A percentile compares a stretch with the other conserved stretches of the same genome.
phyloP scores from a whole-genome alignment of 75 land plant genomes.

The Chamaecyparis obtusa region DNA sequence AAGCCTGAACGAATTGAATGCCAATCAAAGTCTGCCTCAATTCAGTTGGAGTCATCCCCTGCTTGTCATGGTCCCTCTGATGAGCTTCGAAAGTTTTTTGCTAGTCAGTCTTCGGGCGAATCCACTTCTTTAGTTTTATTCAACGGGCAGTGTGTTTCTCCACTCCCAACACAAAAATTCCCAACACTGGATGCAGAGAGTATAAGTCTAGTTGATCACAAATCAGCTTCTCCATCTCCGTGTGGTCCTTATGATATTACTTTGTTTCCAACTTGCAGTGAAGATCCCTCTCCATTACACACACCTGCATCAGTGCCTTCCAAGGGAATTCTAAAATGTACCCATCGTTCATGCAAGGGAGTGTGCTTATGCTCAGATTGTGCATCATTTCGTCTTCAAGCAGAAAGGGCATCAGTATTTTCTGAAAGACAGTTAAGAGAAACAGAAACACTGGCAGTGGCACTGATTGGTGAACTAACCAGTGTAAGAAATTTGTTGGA shows the following conservation, averaged over 20 bases:
- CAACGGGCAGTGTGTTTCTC: not conserved
- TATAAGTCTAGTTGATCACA: not conserved
- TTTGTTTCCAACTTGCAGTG: not conserved
- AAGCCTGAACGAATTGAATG: not conserved
- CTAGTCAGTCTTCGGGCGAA: not conserved
- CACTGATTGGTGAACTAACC: conserved; percentile 36
- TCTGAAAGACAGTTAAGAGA: conserved; percentile 46
- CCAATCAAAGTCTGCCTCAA: not conserved
- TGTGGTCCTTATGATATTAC: not conserved
- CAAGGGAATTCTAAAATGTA: conserved; percentile 41
- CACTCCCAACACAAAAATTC: not conserved
- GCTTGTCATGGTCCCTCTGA: not conserved
- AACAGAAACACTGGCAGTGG: conserved; percentile 29
- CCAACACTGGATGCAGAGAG: not conserved
- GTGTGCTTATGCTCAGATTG: conserved; percentile 43
- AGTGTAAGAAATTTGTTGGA: conserved; percentile 25
- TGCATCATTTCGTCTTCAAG: conserved; percentile 42
- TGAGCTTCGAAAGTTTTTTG: not conserved
- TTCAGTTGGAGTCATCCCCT: conserved; percentile 1
- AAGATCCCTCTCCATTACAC: conserved; percentile 1
- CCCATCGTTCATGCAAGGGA: conserved; percentile 33
- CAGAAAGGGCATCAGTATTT: conserved; percentile 50
- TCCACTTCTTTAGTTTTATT: not conserved
- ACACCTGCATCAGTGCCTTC: conserved; percentile 17
- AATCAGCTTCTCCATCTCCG: not conserved